Evolutionary conservation across 208 protist species (phyloP).

Genomic region (Wallacemonas sp.): DNA sequence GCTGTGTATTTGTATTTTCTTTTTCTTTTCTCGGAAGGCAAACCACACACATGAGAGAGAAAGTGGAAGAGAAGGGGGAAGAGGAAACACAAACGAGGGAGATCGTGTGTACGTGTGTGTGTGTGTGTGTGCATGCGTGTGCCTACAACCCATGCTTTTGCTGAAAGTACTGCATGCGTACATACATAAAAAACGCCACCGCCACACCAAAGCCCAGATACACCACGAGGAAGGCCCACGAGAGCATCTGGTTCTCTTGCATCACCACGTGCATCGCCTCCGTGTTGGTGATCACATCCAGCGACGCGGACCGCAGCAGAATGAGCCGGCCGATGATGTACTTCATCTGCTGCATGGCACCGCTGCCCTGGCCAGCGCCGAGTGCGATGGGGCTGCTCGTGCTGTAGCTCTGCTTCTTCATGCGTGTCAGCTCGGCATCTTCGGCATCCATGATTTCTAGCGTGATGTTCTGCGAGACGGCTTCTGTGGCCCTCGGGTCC

Average conservation of each 20-base stretch:
- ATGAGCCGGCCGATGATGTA: conserved; percentile 49
- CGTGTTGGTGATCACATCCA: conserved; percentile 33
- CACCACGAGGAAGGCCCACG: conserved; percentile 51
- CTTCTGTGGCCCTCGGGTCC: conserved; percentile 33
- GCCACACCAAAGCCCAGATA: conserved; percentile 40
- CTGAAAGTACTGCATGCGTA: conserved; percentile 40
- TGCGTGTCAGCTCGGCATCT: conserved; percentile 67
- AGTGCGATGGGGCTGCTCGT: conserved; percentile 59
- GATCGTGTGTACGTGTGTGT: background rate
- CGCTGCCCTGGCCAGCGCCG: conserved; percentile 53
- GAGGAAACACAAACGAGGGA: background rate
- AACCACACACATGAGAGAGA: too few relatives aligned
- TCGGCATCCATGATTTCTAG: conserved; percentile 67
- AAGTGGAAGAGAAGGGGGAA: background rate
- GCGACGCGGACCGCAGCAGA: conserved; percentile 28
- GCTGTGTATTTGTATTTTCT: too few relatives aligned
- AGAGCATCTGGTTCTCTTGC: conserved; percentile 39
- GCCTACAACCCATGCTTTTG: conserved; percentile 10
- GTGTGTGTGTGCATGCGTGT: too few relatives aligned
- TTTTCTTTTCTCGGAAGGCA: too few relatives aligned
- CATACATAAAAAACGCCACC: conserved; percentile 28
- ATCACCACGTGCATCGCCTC: conserved; percentile 53
- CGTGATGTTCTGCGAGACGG: conserved; percentile 58
- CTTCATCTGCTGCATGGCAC: conserved; percentile 59
- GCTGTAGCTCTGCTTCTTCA: conserved; percentile 69